Conservation (phyloP, 2,329 filamentous ascomycete genomes). For the Botrytis cinerea region DNA sequence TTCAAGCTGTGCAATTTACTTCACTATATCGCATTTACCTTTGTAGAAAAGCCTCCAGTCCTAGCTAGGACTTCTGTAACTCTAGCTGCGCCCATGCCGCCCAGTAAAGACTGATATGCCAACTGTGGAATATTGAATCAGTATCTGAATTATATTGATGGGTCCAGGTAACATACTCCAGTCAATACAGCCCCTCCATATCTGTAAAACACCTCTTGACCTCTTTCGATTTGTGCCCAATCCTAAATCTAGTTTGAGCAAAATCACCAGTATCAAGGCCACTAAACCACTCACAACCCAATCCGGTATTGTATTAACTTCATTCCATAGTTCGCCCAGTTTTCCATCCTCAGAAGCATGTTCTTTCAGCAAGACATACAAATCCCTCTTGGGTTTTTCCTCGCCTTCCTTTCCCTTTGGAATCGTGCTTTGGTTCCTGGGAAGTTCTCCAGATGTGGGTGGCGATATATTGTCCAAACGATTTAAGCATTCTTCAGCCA, state of each 20-base stretch:
- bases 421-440: slow-evolving; percentile 37
- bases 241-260: slow-evolving; percentile 44
- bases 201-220: slow-evolving; percentile 76
- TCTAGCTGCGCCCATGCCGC: slow-evolving; percentile 70
- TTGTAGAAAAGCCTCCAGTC: slow-evolving; percentile 72
- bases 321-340: slow-evolving; percentile 59
- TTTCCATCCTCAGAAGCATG: slow-evolving; percentile 59
- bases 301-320: slow-evolving; percentile 66
- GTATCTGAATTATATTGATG: neutral
- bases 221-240: slow-evolving; percentile 72
- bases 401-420: slow-evolving; percentile 45
- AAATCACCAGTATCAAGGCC: neutral
- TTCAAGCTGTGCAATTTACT: no score
- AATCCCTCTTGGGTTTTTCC: slow-evolving; percentile 49
- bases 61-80: slow-evolving; percentile 73
- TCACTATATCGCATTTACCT: slow-evolving; percentile 35
- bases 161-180: slow-evolving; percentile 44
- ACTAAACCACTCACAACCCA: slow-evolving; percentile 57
- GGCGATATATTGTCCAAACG: slow-evolving; percentile 63
- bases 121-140: slow-evolving; percentile 28
- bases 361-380: slow-evolving; percentile 63
- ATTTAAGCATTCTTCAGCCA: slow-evolving; percentile 67
- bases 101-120: slow-evolving; percentile 63
- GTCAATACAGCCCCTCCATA: slow-evolving; percentile 70
- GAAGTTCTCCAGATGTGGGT: slow-evolving; percentile 39